Conservation (phyloP, 129 eudicot species). For the Helianthus annuus region HanXRQr2.0-SUNRISE NC_035445.2:87877005-87877504, state of each 20-base stretch:
- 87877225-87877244: slow-evolving; percentile 1
- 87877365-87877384: too few species aligned
- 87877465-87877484: too few species aligned
- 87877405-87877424: too few species aligned
- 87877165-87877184: slow-evolving; percentile 30
- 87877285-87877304: slow-evolving; percentile 20
- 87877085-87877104: not conserved
- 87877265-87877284: slow-evolving; percentile 26
- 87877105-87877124: not conserved
- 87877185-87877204: slow-evolving; percentile 20
- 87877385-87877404: too few species aligned
- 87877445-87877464: too few species aligned
- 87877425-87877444: too few species aligned
- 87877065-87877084: not conserved
- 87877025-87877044: too few species aligned
- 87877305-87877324: slow-evolving; percentile 29
- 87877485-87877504: too few species aligned
- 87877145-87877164: slow-evolving; percentile 26
- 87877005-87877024: too few species aligned
- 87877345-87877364: not conserved
- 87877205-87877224: slow-evolving; percentile 22
- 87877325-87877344: slow-evolving; percentile 22
- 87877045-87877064: too few species aligned
- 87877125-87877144: slow-evolving; percentile 25
- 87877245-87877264: slow-evolving; percentile 11